A percentile compares a stretch with the other conserved stretches of the same genome.
phyloP scores from a whole-genome alignment of 805 yeast genomes.

The Hermanozyma aechmeae region DNA sequence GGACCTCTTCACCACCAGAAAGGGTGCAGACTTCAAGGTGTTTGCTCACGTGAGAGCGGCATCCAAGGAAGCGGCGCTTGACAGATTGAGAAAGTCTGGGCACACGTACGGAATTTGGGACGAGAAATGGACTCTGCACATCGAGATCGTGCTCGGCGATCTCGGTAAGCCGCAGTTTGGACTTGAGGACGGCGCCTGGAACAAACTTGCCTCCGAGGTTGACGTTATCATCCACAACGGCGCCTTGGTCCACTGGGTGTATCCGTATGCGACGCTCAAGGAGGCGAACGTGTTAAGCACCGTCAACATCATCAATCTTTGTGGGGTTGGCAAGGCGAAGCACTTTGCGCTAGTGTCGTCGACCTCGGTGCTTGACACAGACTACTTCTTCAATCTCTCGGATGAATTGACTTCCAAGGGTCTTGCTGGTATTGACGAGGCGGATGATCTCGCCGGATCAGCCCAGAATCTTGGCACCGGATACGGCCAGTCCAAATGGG shows the following conservation, averaged over 20 bases:
- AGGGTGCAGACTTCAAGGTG: conserved; percentile 42
- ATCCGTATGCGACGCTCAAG: conserved; percentile 82
- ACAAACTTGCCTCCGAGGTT: conserved; percentile 41
- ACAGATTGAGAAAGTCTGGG: conserved; percentile 68
- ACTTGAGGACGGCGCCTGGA: conserved; percentile 48
- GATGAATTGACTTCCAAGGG: conserved; percentile 62
- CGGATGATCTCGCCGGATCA: conserved; percentile 79
- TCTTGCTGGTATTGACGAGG: conserved; percentile 64
- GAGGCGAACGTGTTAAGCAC: conserved; percentile 92
- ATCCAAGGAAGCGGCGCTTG: conserved; percentile 56
- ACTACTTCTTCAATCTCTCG: conserved; percentile 67
- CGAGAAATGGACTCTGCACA: conserved; percentile 43
- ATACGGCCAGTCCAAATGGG: conserved; percentile 98
- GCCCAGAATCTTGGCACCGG: conserved; percentile 79
- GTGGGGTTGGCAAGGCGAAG: conserved; percentile 76
- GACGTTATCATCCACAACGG: conserved; percentile 93
- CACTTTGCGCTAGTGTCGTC: conserved; percentile 88
- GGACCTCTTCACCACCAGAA: conserved; percentile 56
- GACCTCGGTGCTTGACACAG: conserved; percentile 85
- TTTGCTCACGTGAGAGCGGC: conserved; percentile 90
- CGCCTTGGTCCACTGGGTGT: conserved; percentile 98
- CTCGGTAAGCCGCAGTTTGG: conserved; percentile 71
- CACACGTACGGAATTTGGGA: conserved; percentile 78
- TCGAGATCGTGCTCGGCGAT: conserved; percentile 77
- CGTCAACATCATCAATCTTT: conserved; percentile 69